phyloP scores from a whole-genome alignment of 2,329 filamentous ascomycete species.

The Dactylellina parvicollis region DNA sequence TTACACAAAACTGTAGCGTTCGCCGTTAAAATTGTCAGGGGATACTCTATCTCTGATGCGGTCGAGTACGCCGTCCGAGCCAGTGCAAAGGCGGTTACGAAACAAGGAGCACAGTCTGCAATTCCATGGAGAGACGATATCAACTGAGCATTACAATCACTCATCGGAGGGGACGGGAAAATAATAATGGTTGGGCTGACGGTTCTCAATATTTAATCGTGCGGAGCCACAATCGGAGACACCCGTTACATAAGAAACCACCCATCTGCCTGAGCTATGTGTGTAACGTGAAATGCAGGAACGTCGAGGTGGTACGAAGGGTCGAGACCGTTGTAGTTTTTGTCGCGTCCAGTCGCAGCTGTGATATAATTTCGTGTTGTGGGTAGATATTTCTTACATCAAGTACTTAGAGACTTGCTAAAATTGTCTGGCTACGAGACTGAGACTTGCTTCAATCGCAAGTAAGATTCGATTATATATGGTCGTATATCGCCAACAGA shows the following conservation, averaged over 20 bases:
- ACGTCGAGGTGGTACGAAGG: conserved; percentile 1
- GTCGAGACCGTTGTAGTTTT: neutral
- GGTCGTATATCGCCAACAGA: too few species aligned
- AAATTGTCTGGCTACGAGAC: too few species aligned
- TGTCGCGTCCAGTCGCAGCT: neutral
- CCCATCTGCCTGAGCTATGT: neutral
- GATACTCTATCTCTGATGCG: conserved; percentile 68
- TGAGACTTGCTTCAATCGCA: too few species aligned
- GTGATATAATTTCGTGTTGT: neutral
- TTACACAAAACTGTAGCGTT: conserved; percentile 67
- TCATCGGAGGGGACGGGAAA: too few species aligned
- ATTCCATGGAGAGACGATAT: conserved; percentile 73
- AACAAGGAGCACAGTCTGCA: conserved; percentile 71
- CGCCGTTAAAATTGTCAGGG: conserved; percentile 74
- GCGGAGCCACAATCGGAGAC: too few species aligned
- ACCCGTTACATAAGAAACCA: too few species aligned
- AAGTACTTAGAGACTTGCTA: too few species aligned
- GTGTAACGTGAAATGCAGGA: conserved; percentile 27
- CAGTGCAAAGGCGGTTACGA: conserved; percentile 74
- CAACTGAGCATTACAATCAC: too few species aligned
- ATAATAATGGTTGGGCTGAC: too few species aligned
- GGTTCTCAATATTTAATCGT: too few species aligned
- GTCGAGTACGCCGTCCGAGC: conserved; percentile 71
- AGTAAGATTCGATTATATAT: too few species aligned
- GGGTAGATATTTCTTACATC: too few species aligned